Conservation (phyloP, 2,329 filamentous ascomycete genomes). For the Aspergillus brasiliensis region DNA sequence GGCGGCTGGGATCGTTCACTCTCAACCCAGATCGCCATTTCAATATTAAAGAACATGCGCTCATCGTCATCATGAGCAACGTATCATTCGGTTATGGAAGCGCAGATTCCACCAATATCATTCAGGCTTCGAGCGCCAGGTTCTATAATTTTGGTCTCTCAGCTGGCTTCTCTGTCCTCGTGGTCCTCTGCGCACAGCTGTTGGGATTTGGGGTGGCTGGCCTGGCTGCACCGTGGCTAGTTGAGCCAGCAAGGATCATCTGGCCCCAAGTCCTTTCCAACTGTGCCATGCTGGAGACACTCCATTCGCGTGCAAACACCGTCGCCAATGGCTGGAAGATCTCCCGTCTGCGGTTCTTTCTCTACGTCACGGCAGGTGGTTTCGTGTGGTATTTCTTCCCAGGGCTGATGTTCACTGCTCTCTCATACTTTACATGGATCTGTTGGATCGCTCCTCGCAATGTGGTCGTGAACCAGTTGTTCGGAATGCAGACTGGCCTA, state of each 20-base stretch:
- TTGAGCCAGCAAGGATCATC: constrained; percentile 43
- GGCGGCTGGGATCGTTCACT: constrained; percentile 20
- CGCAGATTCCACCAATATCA: constrained; percentile 51
- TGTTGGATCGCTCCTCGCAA: constrained; percentile 55
- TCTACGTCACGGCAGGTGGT: constrained; percentile 31
- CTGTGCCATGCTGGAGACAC: constrained; percentile 40
- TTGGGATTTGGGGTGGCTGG: constrained; percentile 46
- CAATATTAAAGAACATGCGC: constrained; percentile 52
- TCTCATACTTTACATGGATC: constrained; percentile 53
- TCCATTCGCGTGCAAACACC: constrained; percentile 42
- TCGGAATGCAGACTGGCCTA: constrained; percentile 40
- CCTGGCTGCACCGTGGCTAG: constrained; percentile 39
- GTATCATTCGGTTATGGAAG: constrained; percentile 51
- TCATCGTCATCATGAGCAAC: constrained; percentile 54
- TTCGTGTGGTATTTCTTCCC: constrained; percentile 57
- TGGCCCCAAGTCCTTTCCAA: constrained; percentile 45
- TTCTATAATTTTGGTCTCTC: constrained; percentile 47
- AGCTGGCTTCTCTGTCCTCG: constrained; percentile 42
- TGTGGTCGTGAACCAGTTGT: constrained; percentile 50
- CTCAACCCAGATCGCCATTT: constrained; percentile 49
- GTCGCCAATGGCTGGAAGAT: constrained; percentile 43
- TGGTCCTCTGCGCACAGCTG: constrained; percentile 43
- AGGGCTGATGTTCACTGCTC: constrained; percentile 51
- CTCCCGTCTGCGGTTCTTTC: constrained; percentile 42
- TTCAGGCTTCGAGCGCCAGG: constrained; percentile 42